Base-by-base conservation (phyloP, 371 early-diverging fungal species). In the Actinomucor elegans region DNA sequence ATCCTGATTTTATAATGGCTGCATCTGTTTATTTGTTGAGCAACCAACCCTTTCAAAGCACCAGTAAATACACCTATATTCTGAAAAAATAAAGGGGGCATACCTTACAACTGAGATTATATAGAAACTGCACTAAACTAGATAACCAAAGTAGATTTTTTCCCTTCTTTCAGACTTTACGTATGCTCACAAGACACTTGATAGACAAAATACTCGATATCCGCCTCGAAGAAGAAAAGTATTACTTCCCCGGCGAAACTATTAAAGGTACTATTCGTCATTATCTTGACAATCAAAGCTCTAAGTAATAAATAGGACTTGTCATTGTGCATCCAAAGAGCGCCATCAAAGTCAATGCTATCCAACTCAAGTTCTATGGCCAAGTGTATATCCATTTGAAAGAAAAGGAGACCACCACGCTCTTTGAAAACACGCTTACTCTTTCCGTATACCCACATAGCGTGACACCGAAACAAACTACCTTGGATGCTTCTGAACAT, bases 161-260 rank as follows among this genome's bases (percentile, higher is more conserved):
- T n/a, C n/a, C n/a, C n/a, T n/a, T n/a, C n/a, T n/a, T n/a, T n/a
- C n/a, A n/a, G n/a, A n/a, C n/a, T n/a, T 41, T 10, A 14, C 26
- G 21, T 41, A 48, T 58, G 52, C 40, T 58, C 4, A 46, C 45
- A 49, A 37, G 52, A 40, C 40, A 56, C 29, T 50, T 49, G 31
- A 58, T 37, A 38, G 37, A 32, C 20, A 75, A 74, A 49, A 54
- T 59, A 33, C 62, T 77, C 29, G 59, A 71, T 51, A 67, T 77
- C 59, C 66, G 56, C 23, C 61, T 77, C 15, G 62, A 69, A 46
- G 73, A 73, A 48, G 79, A 78, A 51, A 74, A 72, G 49, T 78
- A 68, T 46, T 78, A 75, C 54, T 78, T 78, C 55, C 79, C 75
- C 42, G 69, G 73, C 12, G 73, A 78, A 45, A 57, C 62, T 3